A percentile compares a stretch with the other conserved stretches of the same genome.
Conservation (phyloP, 139 green algal species). For the Raphidocelis subcapitata region DNA sequence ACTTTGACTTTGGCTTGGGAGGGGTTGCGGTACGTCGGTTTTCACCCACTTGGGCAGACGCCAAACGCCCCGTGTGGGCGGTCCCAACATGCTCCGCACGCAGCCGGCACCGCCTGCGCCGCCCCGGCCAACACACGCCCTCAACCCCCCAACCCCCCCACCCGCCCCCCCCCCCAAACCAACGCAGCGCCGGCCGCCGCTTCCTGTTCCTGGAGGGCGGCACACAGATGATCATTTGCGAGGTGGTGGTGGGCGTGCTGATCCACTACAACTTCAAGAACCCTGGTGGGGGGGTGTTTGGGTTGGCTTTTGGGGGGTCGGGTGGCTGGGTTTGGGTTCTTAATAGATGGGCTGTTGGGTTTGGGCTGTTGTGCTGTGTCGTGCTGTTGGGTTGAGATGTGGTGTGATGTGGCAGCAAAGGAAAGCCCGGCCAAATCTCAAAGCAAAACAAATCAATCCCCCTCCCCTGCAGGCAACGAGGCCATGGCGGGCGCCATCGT, state of each 20-base stretch:
- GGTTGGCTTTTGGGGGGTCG: no score
- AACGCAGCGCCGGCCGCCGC: conserved; percentile 39
- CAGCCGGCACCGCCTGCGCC: neutral
- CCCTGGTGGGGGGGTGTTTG: neutral
- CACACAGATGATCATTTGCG: conserved; percentile 10
- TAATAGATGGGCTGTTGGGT: no score
- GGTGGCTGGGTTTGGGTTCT: no score
- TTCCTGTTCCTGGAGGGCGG: conserved; percentile 24
- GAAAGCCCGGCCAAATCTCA: no score
- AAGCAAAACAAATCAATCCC: no score
- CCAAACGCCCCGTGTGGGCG: neutral
- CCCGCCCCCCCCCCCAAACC: neutral
- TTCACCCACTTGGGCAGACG: neutral
- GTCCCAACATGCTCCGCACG: neutral
- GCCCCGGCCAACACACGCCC: neutral
- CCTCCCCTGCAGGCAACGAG: neutral
- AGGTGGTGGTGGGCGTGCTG: conserved; percentile 12
- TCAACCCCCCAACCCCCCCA: neutral
- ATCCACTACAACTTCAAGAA: neutral
- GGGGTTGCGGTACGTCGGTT: neutral
- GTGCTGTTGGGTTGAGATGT: neutral
- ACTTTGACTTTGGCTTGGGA: neutral
- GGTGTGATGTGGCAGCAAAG: no score
- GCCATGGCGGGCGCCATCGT: conserved; percentile 37
- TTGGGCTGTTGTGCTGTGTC: no score